Percentiles rank a stretch among this genome's conserved stretches.
phyloP scores from a whole-genome alignment of 2,329 filamentous ascomycete genomes.

The Colletotrichum sp. region DNA sequence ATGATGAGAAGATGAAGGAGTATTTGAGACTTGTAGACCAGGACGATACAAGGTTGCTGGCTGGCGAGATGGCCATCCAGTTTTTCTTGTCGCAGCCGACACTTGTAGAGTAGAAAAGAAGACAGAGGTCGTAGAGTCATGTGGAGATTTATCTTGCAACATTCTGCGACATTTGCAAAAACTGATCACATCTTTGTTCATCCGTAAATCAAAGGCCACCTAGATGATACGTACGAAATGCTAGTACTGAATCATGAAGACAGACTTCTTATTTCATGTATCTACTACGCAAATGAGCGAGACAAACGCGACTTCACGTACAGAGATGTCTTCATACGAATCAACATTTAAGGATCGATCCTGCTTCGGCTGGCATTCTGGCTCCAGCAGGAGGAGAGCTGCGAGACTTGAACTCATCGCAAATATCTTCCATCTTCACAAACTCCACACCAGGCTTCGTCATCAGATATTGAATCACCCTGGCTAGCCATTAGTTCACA shows the following conservation, averaged over 20 bases:
- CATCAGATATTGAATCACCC: constrained; percentile 72
- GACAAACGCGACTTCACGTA: background rate
- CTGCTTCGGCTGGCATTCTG: constrained; percentile 56
- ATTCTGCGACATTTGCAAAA: background rate
- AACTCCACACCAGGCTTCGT: constrained; percentile 65
- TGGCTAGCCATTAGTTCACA: constrained; percentile 19
- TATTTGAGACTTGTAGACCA: constrained; percentile 10
- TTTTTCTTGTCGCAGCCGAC: constrained; percentile 20
- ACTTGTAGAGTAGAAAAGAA: background rate
- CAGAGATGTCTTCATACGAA: background rate
- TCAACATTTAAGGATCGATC: background rate
- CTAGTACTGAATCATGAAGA: background rate
- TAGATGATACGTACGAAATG: background rate
- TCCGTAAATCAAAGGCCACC: background rate
- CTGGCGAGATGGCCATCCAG: constrained; percentile 24
- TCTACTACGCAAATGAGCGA: background rate
- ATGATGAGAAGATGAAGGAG: background rate
- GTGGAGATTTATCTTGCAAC: background rate
- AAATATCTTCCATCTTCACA: constrained; percentile 72
- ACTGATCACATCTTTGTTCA: background rate
- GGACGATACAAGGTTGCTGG: constrained; percentile 23
- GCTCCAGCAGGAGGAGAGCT: constrained; percentile 63
- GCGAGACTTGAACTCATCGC: constrained; percentile 73
- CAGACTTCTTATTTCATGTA: background rate
- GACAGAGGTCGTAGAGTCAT: background rate